Percentiles rank a stretch among this genome's conserved stretches.
Conservation (phyloP, 2,329 filamentous ascomycete species). For the Botryotinia convoluta region DNA sequence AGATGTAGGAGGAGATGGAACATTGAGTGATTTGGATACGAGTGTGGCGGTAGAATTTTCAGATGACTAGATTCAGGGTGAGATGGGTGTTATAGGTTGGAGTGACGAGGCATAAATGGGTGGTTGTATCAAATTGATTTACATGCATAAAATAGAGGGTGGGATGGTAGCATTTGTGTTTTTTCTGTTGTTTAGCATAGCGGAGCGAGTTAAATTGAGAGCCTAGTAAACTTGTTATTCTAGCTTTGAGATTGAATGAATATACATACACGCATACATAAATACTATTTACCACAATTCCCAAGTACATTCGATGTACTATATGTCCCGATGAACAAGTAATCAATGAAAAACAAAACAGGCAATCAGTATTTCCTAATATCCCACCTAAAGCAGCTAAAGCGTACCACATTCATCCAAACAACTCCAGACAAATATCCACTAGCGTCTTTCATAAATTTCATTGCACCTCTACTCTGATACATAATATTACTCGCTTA, state of each 20-base stretch:
- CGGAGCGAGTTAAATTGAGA: background rate
- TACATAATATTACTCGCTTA: background rate
- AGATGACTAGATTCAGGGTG: background rate
- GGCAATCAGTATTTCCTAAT: background rate
- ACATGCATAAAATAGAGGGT: constrained; percentile 1
- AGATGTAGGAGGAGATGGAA: constrained; percentile 20
- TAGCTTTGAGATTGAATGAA: background rate
- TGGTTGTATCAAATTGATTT: constrained; percentile 1
- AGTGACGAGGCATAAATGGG: background rate
- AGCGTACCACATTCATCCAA: background rate
- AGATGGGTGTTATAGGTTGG: background rate
- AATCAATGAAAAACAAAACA: background rate
- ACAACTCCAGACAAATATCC: background rate
- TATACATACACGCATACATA: background rate
- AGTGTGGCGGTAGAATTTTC: constrained; percentile 28
- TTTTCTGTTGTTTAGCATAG: background rate
- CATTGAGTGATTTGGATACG: constrained; percentile 27
- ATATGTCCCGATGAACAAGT: background rate
- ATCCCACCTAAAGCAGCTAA: background rate
- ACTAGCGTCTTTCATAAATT: background rate
- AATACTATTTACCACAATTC: background rate
- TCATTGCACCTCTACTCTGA: background rate
- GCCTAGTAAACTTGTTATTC: too few species aligned
- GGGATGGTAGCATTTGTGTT: background rate
- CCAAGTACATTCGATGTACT: background rate